phyloP scores from a whole-genome alignment of 768 basidiomycete species.

The Dacryopinax primogenitus region DNA sequence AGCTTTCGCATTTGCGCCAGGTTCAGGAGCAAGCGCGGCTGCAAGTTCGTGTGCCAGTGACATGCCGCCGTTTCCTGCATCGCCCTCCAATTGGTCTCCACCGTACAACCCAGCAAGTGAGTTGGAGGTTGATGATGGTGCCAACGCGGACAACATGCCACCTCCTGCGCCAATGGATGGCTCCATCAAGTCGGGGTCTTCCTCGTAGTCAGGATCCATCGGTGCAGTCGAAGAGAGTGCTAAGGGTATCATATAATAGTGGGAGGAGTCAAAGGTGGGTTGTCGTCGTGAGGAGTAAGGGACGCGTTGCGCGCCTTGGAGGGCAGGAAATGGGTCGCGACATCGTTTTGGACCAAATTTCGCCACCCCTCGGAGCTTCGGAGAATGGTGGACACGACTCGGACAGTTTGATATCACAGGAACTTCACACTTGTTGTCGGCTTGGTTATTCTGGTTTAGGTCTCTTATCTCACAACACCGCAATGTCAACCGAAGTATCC shows the following conservation, averaged over 20 bases:
- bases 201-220: not conserved
- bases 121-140: constrained; percentile 5
- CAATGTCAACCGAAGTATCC: not conserved
- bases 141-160: not conserved
- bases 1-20: constrained; percentile 58
- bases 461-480: not conserved
- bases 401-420: not conserved
- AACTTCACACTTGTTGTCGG: not conserved
- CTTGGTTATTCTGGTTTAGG: not conserved
- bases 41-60: constrained; percentile 73
- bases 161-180: not conserved
- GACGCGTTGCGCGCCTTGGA: constrained; percentile 1
- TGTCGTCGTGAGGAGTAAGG: not conserved
- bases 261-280: not conserved
- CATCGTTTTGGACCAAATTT: not conserved
- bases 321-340: not conserved
- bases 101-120: not conserved
- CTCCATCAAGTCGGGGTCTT: not conserved
- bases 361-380: constrained; percentile 2
- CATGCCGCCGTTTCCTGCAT: constrained; percentile 3
- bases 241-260: constrained; percentile 2
- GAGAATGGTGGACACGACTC: not conserved
- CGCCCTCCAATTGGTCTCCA: not conserved
- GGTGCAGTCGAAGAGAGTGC: not conserved
- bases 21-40: constrained; percentile 77